Base-by-base conservation (phyloP, 139 green algal genomes). In the Closterium sp. region DNA sequence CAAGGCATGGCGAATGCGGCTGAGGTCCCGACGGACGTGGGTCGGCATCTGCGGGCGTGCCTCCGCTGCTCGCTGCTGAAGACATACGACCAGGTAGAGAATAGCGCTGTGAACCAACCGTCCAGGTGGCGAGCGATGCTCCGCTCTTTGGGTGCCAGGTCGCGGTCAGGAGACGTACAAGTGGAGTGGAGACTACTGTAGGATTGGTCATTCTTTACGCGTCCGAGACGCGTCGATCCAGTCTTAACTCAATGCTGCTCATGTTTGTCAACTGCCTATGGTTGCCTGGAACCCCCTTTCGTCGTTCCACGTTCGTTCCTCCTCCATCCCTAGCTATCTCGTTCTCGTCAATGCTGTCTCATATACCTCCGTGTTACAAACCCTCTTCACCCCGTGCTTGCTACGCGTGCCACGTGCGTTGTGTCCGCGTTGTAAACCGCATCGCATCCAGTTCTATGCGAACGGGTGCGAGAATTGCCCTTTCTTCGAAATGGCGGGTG, bases 391-490 rank as follows among this genome's bases (percentile, higher is more conserved):
- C 10, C 8, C 23, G 43, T 69, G 3, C 43, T 25, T 69, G n/a
- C n/a, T n/a, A n/a, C n/a, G n/a, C n/a, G 43, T 25, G 8, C 43
- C 43, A 69, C 43, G 43, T 69, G n/a, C n/a, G 3, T 69, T 69
- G 43, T 69, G 8, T 16, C 43, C 23, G 43, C 23, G 43, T 16
- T 69, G 16, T 2, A 69, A 69, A 69, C 43, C 43, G 23, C 43
- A 69, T 28, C 9, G 30, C n/a, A 33, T 25, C 28, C 88, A 95
- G 93, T 95, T 95, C 34, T 36, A 81, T n/a, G 91, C 90, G 25
- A 84, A 34, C 30, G 93, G 93, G 25, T 95, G 93, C 83, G 93
- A 95, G 35, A 95, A 95, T 85, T 95, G 93, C 81, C n/a, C 88
- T n/a, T 93, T 94, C 55, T 94, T 95, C 84, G 16, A 90, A 32